Percentiles rank a stretch among this genome's conserved stretches.
These are phyloP conservation scores for Hansenula sp. DNA, from an alignment of 1,139 yeast genomes.

Conservation along the genomic window DNA sequence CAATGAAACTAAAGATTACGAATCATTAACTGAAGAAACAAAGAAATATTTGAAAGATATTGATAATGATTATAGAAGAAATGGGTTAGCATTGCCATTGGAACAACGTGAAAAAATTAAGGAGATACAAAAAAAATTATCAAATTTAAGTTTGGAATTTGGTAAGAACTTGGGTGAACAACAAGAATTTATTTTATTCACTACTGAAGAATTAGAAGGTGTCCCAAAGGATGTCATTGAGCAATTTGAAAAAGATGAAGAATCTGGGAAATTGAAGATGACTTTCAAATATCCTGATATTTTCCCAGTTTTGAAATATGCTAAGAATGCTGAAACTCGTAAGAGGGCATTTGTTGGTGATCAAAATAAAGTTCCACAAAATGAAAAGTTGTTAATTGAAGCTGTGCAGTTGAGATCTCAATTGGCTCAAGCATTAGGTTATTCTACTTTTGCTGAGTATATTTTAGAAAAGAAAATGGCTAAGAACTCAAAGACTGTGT, in stretches of 20 bases:
- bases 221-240: slow-evolving; percentile 61
- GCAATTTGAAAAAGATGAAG: slow-evolving; percentile 48
- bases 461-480: slow-evolving; percentile 80
- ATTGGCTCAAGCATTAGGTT: slow-evolving; percentile 62
- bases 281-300: slow-evolving; percentile 81
- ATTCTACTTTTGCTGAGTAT: slow-evolving; percentile 62
- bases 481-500: slow-evolving; percentile 55
- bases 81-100: slow-evolving; percentile 60
- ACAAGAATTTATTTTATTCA: slow-evolving; percentile 53
- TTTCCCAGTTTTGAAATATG: slow-evolving; percentile 71
- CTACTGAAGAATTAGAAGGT: slow-evolving; percentile 66
- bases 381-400: slow-evolving; percentile 54
- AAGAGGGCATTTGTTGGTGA: slow-evolving; percentile 61
- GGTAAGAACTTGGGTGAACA: slow-evolving; percentile 71
- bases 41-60: slow-evolving; percentile 53
- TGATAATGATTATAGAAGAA: slow-evolving; percentile 53
- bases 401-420: slow-evolving; percentile 60
- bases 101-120: slow-evolving; percentile 54
- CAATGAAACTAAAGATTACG: slow-evolving; percentile 28
- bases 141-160: slow-evolving; percentile 54
- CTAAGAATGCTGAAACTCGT: slow-evolving; percentile 60
- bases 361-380: slow-evolving; percentile 61
- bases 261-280: slow-evolving; percentile 51
- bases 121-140: slow-evolving; percentile 53
- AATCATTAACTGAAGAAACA: slow-evolving; percentile 49